Conservation (phyloP, 2,329 filamentous ascomycete species). For the Neonectria ditissima region DNA sequence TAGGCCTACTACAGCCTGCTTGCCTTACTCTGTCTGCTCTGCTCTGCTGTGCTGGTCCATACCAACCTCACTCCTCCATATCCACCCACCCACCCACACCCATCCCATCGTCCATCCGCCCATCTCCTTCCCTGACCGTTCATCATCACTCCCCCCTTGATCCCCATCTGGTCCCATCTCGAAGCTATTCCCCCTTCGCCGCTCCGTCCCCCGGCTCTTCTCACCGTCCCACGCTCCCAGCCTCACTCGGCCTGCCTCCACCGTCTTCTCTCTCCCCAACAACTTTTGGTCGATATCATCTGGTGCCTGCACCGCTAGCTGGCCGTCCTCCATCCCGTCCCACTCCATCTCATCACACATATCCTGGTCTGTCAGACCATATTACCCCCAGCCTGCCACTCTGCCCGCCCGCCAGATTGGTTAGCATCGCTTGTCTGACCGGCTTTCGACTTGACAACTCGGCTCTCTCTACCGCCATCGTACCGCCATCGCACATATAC, state of each 20-base stretch:
- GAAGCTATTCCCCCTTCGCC: slow-evolving; percentile 7
- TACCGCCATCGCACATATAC: slow-evolving; percentile 35
- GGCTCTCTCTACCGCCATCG: slow-evolving; percentile 27
- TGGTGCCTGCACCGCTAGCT: slow-evolving; percentile 14
- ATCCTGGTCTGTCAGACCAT: slow-evolving; percentile 46
- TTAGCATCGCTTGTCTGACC: slow-evolving; percentile 36
- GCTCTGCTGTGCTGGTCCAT: slow-evolving; percentile 8
- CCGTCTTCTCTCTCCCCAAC: slow-evolving; percentile 10
- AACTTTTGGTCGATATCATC: slow-evolving; percentile 9
- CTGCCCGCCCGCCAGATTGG: slow-evolving; percentile 41
- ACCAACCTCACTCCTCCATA: background rate
- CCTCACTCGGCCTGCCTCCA: background rate
- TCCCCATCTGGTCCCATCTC: background rate
- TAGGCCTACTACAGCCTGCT: no score
- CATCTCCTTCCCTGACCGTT: background rate
- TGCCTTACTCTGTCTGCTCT: no score
- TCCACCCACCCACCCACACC: background rate
- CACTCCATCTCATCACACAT: slow-evolving; percentile 37
- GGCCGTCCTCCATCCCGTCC: slow-evolving; percentile 23
- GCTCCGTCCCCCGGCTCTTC: background rate
- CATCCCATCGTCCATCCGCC: no score
- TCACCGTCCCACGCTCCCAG: slow-evolving; percentile 12
- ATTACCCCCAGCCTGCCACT: slow-evolving; percentile 33
- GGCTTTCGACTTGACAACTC: slow-evolving; percentile 32
- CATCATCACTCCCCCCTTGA: slow-evolving; percentile 8